These are phyloP conservation scores for Leccinum aurantiacum DNA, from an alignment of 768 basidiomycete genomes.

Conservation along the genomic window DNA sequence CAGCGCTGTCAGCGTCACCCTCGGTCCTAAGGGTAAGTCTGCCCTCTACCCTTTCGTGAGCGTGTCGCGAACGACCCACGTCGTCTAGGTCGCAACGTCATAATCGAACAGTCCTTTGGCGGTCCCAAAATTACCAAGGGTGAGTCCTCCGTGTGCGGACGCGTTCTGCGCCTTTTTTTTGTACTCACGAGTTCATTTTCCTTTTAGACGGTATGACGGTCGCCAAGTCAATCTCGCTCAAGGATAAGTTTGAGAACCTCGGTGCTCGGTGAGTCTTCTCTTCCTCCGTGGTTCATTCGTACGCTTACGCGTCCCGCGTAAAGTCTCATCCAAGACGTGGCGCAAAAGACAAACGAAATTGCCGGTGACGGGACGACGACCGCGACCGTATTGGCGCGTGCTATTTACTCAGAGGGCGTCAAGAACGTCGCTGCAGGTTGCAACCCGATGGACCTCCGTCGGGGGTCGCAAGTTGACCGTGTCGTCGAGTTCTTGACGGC, in stretches of 20 bases:
- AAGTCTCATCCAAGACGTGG: conserved; percentile 93
- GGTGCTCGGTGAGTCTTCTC: conserved; percentile 77
- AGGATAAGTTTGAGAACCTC: conserved; percentile 99
- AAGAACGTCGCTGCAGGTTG: conserved; percentile 99
- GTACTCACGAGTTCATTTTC: not conserved
- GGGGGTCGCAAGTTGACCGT: conserved; percentile 95
- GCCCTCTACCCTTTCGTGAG: not conserved
- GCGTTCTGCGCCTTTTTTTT: not conserved
- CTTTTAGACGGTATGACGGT: conserved; percentile 95
- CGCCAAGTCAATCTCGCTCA: conserved; percentile 88
- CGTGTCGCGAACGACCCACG: conserved; percentile 14
- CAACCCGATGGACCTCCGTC: conserved; percentile 99
- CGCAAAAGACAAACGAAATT: conserved; percentile 93
- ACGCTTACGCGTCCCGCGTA: not conserved
- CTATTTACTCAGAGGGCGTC: conserved; percentile 98
- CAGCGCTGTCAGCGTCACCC: conserved; percentile 93
- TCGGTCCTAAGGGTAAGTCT: conserved; percentile 86
- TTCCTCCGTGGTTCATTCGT: conserved; percentile 7
- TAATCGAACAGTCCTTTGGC: conserved; percentile 92
- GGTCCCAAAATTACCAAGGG: conserved; percentile 97
- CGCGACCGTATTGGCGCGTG: conserved; percentile 93
- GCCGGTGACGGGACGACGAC: conserved; percentile 99
- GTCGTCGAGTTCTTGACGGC: conserved; percentile 88
- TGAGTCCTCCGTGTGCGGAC: conserved; percentile 32
- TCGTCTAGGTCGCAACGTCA: conserved; percentile 84